phyloP scores from a whole-genome alignment of 257 asterid species.

The Solanum chiquidenum region DNA sequence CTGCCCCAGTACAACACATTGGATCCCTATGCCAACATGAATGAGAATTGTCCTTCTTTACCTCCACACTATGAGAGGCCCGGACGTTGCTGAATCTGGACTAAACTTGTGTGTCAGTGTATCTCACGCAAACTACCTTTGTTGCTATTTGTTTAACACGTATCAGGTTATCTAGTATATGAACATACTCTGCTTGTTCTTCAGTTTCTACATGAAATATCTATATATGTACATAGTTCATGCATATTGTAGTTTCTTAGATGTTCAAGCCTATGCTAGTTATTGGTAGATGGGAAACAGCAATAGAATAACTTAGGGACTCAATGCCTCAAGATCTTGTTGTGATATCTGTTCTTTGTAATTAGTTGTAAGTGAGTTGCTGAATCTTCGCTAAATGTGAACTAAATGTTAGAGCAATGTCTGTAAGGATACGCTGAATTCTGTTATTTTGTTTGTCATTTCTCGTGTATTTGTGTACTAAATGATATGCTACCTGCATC shows the following conservation, averaged over 20 bases:
- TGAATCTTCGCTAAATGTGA: not conserved
- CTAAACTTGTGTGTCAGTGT: not conserved
- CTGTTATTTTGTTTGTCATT: not conserved
- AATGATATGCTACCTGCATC: not conserved
- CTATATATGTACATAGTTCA: not conserved
- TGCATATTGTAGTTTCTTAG: not conserved
- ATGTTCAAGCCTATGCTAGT: not conserved
- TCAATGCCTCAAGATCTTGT: not conserved
- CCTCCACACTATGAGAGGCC: constrained; percentile 91
- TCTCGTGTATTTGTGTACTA: not conserved
- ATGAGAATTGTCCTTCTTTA: constrained; percentile 83
- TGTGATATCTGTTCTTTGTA: not conserved
- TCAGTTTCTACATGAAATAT: not conserved
- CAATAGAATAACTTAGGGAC: not conserved
- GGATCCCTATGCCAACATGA: constrained; percentile 84
- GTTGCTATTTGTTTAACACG: not conserved
- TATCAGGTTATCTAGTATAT: not conserved
- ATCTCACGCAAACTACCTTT: not conserved
- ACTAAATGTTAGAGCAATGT: not conserved
- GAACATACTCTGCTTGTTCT: not conserved
- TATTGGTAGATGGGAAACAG: not conserved
- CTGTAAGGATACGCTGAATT: not conserved
- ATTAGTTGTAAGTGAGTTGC: not conserved
- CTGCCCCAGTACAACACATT: constrained; percentile 70
- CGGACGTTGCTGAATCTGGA: constrained; percentile 31